Base-by-base conservation (phyloP, 257 asterid genomes). In the Solanum etuberosum region DNA sequence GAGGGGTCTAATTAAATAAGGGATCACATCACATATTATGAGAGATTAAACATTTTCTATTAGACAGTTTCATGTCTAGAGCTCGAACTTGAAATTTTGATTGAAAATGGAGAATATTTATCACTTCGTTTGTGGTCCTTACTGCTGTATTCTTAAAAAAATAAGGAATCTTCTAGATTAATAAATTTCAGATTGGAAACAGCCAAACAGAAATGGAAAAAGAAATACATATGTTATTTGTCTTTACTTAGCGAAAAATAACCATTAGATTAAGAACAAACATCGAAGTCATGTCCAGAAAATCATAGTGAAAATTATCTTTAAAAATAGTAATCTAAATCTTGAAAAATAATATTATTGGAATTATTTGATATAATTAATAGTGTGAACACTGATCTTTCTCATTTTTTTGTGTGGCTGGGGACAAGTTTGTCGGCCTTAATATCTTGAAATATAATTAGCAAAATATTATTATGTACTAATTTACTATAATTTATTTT, bases 61-160 rank as follows among this genome's bases (percentile, higher is more conserved):
- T 11, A 65, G 15, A 14, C 3, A 2, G 3, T 63, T 15, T 25
- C 0, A 11, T 65, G 1, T 25, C 31, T 12, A 2, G 7, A 25
- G 1, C 9, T 65, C 4, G 5, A 25, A 25, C 4, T 4, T 1
- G 0, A 2, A 4, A 5, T 0, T n/a, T 2, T 25, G 0, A 65
- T n/a, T n/a, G 1, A 9, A 18, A 2, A 59, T 23, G 2, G 23
- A 4, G 0, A n/a, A 23, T 63, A 63, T 6, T 63, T 63, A 4
- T 63, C 2, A 5, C 7, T 10, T 8, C 15, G 6, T 4, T 59
- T 4, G 9, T 61, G 18, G 35, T 65, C 72, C 48, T 42, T 42
- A 42, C 5, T 42, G 1, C 5, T 68, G 16, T 65, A 65, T 65
- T 65, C 35, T 65, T 65, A 65, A 65, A 12, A 65, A 11, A 25